Conservation (phyloP, 192 early-diverging fungal species). For the Coemansia asiatica region DNA sequence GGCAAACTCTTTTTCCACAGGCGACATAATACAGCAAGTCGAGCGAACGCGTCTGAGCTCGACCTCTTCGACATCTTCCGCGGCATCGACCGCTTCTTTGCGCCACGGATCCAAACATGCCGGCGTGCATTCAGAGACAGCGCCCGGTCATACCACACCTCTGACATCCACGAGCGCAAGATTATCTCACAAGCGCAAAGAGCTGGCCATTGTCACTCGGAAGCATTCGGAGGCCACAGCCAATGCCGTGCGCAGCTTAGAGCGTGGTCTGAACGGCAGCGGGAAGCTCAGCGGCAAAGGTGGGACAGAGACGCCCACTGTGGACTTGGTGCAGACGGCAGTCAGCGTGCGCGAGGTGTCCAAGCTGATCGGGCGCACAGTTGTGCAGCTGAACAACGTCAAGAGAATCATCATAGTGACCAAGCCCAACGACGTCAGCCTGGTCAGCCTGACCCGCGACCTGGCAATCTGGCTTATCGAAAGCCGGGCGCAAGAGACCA, state of each 20-base stretch:
- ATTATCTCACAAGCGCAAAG: slow-evolving; percentile 33
- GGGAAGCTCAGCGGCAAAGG: slow-evolving; percentile 7
- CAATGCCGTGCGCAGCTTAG: slow-evolving; percentile 39
- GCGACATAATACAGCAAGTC: slow-evolving; percentile 4
- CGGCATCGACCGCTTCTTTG: slow-evolving; percentile 1
- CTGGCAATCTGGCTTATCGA: slow-evolving; percentile 68
- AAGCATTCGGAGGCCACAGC: slow-evolving; percentile 39
- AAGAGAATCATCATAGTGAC: slow-evolving; percentile 72
- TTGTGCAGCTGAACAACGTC: slow-evolving; percentile 51
- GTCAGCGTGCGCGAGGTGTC: slow-evolving; percentile 71
- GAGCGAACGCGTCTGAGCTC: slow-evolving; percentile 1
- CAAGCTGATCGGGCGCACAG: slow-evolving; percentile 65
- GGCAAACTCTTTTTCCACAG: slow-evolving; percentile 6
- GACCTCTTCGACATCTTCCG: background rate
- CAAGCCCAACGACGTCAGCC: slow-evolving; percentile 67
- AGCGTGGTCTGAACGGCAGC: slow-evolving; percentile 33
- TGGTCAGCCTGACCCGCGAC: slow-evolving; percentile 68
- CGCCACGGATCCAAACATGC: background rate
- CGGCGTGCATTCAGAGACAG: slow-evolving; percentile 16
- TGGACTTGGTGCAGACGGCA: slow-evolving; percentile 64
- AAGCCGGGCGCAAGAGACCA: slow-evolving; percentile 12
- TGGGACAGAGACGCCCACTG: slow-evolving; percentile 51
- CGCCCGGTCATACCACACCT: background rate
- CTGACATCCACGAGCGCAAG: slow-evolving; percentile 7
- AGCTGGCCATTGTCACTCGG: slow-evolving; percentile 35